Conservation (phyloP, 1,284 basidiomycete genomes). For the Cutaneotrichosporon cavernicola region DNA sequence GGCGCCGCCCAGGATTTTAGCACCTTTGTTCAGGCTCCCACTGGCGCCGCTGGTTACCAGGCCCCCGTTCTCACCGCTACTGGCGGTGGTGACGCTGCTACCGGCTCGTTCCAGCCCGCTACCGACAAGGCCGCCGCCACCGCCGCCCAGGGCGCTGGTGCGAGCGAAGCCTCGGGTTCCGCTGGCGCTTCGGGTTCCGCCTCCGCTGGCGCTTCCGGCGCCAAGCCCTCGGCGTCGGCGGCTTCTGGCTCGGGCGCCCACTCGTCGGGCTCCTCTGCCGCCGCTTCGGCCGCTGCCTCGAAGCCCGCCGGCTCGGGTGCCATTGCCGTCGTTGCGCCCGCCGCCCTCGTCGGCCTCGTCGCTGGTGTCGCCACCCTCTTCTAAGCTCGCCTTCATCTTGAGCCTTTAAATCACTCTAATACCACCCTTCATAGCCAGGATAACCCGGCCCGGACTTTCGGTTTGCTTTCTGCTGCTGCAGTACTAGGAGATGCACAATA, state of each 20-base stretch:
- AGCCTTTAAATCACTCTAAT: background rate
- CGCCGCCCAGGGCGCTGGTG: conserved; percentile 11
- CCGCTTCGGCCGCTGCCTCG: conserved; percentile 6
- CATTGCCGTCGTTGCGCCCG: conserved; percentile 18
- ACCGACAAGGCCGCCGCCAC: conserved; percentile 19
- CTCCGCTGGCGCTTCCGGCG: too few relatives aligned
- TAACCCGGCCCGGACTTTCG: background rate
- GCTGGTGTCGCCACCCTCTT: conserved; percentile 42
- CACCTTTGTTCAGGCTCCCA: conserved; percentile 33
- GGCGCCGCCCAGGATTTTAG: conserved; percentile 36
- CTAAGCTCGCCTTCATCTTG: conserved; percentile 23
- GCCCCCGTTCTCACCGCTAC: conserved; percentile 48
- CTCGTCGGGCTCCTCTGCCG: conserved; percentile 7
- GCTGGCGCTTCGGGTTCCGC: background rate
- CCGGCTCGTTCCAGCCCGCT: conserved; percentile 31
- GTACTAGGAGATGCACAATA: background rate
- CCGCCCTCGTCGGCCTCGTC: conserved; percentile 34
- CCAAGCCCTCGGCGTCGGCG: conserved; percentile 2
- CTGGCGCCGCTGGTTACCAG: conserved; percentile 34
- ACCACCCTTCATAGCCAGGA: background rate
- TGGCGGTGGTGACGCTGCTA: conserved; percentile 47
- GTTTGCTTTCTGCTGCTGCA: background rate
- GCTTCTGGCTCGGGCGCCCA: conserved; percentile 12
- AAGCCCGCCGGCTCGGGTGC: conserved; percentile 10
- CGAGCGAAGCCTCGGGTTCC: conserved; percentile 16